Conservation (phyloP, 805 yeast genomes). For the Candida boidinii region DNA sequence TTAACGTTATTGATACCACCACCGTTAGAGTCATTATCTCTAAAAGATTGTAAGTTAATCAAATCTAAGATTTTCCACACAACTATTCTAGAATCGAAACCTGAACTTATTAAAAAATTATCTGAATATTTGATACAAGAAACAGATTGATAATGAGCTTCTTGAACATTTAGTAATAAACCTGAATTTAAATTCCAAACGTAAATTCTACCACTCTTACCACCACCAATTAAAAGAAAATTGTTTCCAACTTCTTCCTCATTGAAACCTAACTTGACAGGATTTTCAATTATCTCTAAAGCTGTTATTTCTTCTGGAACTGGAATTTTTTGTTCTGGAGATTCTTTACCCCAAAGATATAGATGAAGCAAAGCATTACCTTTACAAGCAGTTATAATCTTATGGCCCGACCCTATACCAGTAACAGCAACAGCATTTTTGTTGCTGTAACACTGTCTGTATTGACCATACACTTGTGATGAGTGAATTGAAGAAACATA, state of each 20-base stretch:
- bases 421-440: slow-evolving; percentile 38
- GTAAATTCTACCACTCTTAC: slow-evolving; percentile 67
- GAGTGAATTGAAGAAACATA: slow-evolving; percentile 36
- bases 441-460: slow-evolving; percentile 43
- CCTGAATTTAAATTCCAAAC: slow-evolving; percentile 86
- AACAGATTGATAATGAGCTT: slow-evolving; percentile 78
- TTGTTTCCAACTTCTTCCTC: slow-evolving; percentile 7
- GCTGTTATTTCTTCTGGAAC: slow-evolving; percentile 72
- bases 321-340: slow-evolving; percentile 73
- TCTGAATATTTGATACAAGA: slow-evolving; percentile 52
- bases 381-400: slow-evolving; percentile 56
- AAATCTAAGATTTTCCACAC: slow-evolving; percentile 68
- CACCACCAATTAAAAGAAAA: slow-evolving; percentile 66
- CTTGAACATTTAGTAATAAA: slow-evolving; percentile 57
- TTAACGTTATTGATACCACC: slow-evolving; percentile 27
- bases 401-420: slow-evolving; percentile 38
- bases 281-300: slow-evolving; percentile 34
- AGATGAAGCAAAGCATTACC: slow-evolving; percentile 69
- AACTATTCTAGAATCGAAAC: slow-evolving; percentile 70
- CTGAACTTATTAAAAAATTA: slow-evolving; percentile 63
- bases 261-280: slow-evolving; percentile 11
- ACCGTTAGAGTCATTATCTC: slow-evolving; percentile 23
- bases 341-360: slow-evolving; percentile 61
- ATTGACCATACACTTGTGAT: slow-evolving; percentile 39
- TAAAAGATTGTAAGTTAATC: slow-evolving; percentile 20